Conservation (phyloP, 2,329 filamentous ascomycete genomes). For the Alternaria sp. region DNA sequence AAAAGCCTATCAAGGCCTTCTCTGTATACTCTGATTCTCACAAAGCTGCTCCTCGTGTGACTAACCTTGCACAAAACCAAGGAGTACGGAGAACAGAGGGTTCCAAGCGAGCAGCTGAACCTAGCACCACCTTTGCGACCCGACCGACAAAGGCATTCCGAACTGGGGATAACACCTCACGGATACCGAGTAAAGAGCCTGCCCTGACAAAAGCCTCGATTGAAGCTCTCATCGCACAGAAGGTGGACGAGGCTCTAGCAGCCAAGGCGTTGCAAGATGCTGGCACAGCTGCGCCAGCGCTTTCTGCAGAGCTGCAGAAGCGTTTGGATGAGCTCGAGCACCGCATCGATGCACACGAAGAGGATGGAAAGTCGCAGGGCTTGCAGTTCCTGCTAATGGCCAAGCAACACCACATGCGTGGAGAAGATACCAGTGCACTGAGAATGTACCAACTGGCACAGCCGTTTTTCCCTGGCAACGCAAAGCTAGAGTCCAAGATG, state of each 20-base stretch:
- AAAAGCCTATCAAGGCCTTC: conserved; percentile 83
- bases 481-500: conserved; percentile 72
- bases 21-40: conserved; percentile 79
- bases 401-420: conserved; percentile 85
- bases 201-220: conserved; percentile 71
- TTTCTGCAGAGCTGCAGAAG: conserved; percentile 80
- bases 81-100: conserved; percentile 49
- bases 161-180: conserved; percentile 46
- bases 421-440: conserved; percentile 79
- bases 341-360: conserved; percentile 75
- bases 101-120: conserved; percentile 55
- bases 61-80: conserved; percentile 47
- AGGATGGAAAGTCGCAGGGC: conserved; percentile 81
- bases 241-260: conserved; percentile 87
- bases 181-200: conserved; percentile 38
- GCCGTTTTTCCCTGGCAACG: conserved; percentile 85
- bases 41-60: conserved; percentile 37
- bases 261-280: conserved; percentile 71
- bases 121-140: conserved; percentile 45
- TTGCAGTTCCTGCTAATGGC: conserved; percentile 88
- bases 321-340: conserved; percentile 85
- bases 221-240: conserved; percentile 90
- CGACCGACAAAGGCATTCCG: conserved; percentile 53
- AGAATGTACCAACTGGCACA: conserved; percentile 86
- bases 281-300: conserved; percentile 56